Evolutionary conservation across 345 rosid species (phyloP), one percentile per base, ranked within the genome.

Genomic region (Murraya koenigii): DNA sequence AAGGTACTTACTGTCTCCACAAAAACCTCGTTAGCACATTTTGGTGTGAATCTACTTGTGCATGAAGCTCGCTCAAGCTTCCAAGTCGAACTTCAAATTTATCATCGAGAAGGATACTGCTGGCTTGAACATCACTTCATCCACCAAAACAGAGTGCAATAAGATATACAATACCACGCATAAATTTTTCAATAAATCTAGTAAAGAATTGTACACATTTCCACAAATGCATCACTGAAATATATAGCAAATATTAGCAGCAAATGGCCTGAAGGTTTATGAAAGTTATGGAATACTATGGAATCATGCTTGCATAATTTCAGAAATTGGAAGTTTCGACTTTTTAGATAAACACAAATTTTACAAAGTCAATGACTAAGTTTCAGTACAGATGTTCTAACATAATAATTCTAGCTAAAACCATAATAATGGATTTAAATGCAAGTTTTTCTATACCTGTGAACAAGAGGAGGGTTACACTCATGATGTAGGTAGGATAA

Each of bases 81-180:
- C 98, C 99, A 47, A 95, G 92, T 65, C 99, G 89, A 33, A 95
- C 99, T 84, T 95, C 99, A 72, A 90, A 95, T 82, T 94, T 94
- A 79, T 95, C 97, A 74, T 95, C 99, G 14, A 96, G 90, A 73
- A 96, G 92, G 77, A 96, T 90, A 84, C 99, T 96, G 85, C 98
- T 89, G 30, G 97, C 97, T 88, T 91, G 97, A 81, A 96, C 79
- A 91, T 94, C 99, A 80, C 99, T 95, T 65, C 75, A 82, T 76
- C 76, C 81, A 80, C 66, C 66, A 81, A 58, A 79, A 75, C 74
- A 76, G 25, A 30, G 56, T 14, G 32, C 69, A 76, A 30, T 64
- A 33, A 65, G 59, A 79, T 74, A 30, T 58, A 61, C 35, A 41
- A 25, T 20, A 36, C 33, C 3, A 14, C 49, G 69, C 55, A 62